Conservation (phyloP, 2,329 filamentous ascomycete genomes). For the Penicillium brevicompactum region DNA sequence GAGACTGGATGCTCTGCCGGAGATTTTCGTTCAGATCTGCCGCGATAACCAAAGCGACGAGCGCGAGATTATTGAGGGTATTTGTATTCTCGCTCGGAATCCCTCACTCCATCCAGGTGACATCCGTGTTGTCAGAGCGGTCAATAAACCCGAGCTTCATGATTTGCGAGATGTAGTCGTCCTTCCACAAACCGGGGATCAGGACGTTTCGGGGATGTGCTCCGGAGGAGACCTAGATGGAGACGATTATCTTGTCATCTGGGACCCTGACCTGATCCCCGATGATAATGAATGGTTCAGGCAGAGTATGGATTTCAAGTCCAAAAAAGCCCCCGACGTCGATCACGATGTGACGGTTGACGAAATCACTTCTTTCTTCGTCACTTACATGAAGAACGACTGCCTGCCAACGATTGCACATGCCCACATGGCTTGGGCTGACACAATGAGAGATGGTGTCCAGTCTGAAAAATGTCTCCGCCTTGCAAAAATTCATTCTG, state of each 20-base stretch:
- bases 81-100: conserved; percentile 86
- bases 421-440: conserved; percentile 78
- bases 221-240: conserved; percentile 95
- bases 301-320: conserved; percentile 74
- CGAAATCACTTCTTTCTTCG: conserved; percentile 83
- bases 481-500: conserved; percentile 80
- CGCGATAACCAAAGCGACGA: conserved; percentile 55
- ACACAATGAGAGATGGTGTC: conserved; percentile 64
- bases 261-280: conserved; percentile 77
- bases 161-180: conserved; percentile 86
- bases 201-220: conserved; percentile 88
- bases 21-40: conserved; percentile 87
- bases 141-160: conserved; percentile 70
- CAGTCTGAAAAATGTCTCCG: conserved; percentile 70
- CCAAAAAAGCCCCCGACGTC: conserved; percentile 58
- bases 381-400: conserved; percentile 91
- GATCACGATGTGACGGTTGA: conserved; percentile 66
- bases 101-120: conserved; percentile 93
- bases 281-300: conserved; percentile 62
- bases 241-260: conserved; percentile 93
- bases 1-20: conserved; percentile 63
- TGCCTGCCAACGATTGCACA: conserved; percentile 76
- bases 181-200: conserved; percentile 78
- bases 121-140: conserved; percentile 81
- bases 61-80: conserved; percentile 69